A percentile compares a stretch with the other conserved stretches of the same genome.
Conservation (phyloP, 805 yeast species). For the Candida nanaspora region DNA sequence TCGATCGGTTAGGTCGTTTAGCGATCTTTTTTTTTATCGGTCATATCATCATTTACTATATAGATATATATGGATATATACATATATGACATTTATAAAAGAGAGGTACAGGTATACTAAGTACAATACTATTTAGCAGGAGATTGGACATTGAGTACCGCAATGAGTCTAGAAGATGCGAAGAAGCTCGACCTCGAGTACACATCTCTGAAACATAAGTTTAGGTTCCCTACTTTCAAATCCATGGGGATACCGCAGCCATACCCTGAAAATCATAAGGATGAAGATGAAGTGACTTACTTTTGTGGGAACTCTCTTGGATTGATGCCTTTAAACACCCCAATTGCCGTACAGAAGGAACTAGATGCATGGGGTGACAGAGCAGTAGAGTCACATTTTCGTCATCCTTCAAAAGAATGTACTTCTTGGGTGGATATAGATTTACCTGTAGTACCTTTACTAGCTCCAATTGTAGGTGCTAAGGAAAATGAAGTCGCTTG, state of each 20-base stretch:
- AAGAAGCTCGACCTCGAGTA: conserved; percentile 31
- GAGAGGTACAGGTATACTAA: too few relatives aligned
- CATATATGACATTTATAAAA: too few relatives aligned
- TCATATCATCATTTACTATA: too few relatives aligned
- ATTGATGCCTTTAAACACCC: conserved; percentile 67
- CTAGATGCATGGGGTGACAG: conserved; percentile 74
- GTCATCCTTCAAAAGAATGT: conserved; percentile 46
- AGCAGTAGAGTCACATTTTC: conserved; percentile 82
- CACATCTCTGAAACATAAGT: conserved; percentile 10
- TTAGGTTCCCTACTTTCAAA: conserved; percentile 59
- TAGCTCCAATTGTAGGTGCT: conserved; percentile 78
- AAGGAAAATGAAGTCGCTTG: conserved; percentile 69
- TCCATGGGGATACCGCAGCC: conserved; percentile 43
- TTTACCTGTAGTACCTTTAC: conserved; percentile 58
- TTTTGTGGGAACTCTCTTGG: conserved; percentile 95
- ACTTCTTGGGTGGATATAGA: conserved; percentile 85
- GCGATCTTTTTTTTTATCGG: too few relatives aligned
- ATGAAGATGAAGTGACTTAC: conserved; percentile 38
- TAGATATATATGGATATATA: too few relatives aligned
- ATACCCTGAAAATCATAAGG: conserved; percentile 4
- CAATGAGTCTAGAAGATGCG: conserved; percentile 14
- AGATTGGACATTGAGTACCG: too few relatives aligned
- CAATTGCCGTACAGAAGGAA: conserved; percentile 53
- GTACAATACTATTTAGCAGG: too few relatives aligned
- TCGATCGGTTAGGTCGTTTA: neutral